A percentile compares a stretch with the other conserved stretches of the same genome.
Conservation (phyloP, 2,329 filamentous ascomycete genomes). For the Colletotrichum tamarilloi region DNA sequence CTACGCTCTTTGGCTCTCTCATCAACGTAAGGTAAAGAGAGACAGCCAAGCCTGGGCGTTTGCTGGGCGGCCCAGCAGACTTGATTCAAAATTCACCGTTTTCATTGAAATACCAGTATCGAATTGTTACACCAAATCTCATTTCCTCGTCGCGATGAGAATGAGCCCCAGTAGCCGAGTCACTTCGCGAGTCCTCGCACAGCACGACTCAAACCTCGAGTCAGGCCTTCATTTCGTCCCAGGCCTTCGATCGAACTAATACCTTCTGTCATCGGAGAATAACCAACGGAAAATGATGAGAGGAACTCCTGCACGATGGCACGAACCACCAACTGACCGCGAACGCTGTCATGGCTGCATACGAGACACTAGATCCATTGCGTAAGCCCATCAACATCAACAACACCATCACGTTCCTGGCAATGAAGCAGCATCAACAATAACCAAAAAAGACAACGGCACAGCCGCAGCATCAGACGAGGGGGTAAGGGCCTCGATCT, state of each 20-base stretch:
- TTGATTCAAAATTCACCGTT: background rate
- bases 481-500: background rate
- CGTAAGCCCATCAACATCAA: background rate
- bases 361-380: background rate
- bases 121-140: too few species aligned
- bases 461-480: background rate
- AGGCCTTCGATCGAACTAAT: background rate
- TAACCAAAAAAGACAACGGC: background rate
- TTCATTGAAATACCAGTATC: background rate
- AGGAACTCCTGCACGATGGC: background rate
- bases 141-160: background rate
- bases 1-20: background rate
- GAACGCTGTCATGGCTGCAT: background rate
- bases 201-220: background rate
- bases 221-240: background rate
- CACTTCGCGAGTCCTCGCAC: background rate
- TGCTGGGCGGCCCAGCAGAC: background rate
- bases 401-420: background rate
- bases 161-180: too few species aligned
- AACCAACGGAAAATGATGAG: background rate
- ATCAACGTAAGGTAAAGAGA: background rate
- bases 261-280: background rate
- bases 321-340: background rate
- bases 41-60: slow-evolving; percentile 10
- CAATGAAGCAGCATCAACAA: background rate